Conservation (phyloP, 768 basidiomycete genomes). For the Lactarius akahatsu region DNA sequence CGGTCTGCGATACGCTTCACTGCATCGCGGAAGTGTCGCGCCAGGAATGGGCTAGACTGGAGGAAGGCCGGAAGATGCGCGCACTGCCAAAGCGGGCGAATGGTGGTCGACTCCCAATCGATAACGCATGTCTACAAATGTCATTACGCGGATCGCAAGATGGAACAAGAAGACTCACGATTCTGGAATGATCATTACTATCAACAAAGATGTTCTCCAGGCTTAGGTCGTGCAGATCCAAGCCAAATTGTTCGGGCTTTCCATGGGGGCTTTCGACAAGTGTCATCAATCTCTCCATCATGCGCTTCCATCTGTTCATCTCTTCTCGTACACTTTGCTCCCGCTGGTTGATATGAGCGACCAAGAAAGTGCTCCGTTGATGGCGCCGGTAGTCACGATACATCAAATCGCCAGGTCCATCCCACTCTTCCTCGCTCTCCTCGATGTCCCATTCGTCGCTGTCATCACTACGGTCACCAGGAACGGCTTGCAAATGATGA, state of each 20-base stretch:
- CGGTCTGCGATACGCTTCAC: conserved; percentile 49
- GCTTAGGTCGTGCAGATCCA: conserved; percentile 86
- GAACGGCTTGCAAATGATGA: conserved; percentile 63
- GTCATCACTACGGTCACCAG: conserved; percentile 72
- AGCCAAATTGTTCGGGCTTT: conserved; percentile 62
- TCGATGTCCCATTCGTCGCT: conserved; percentile 78
- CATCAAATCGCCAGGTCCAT: conserved; percentile 69
- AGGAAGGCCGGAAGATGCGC: conserved; percentile 81
- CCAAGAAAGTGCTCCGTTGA: conserved; percentile 75
- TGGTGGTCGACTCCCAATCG: conserved; percentile 91
- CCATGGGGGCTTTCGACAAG: conserved; percentile 34
- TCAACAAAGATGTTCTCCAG: conserved; percentile 86
- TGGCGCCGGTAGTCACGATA: conserved; percentile 81
- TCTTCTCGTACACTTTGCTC: conserved; percentile 65
- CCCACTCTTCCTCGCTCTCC: conserved; percentile 76
- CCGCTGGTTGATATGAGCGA: conserved; percentile 64
- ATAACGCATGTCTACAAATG: conserved; percentile 72
- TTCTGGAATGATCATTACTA: conserved; percentile 58
- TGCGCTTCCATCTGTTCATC: conserved; percentile 65
- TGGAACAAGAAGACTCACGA: conserved; percentile 51
- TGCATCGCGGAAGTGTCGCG: conserved; percentile 65
- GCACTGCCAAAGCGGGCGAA: conserved; percentile 79
- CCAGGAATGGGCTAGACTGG: conserved; percentile 73
- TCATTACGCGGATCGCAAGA: conserved; percentile 10
- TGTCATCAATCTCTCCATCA: conserved; percentile 61